Percentiles rank a stretch among this genome's conserved stretches.
phyloP scores from a whole-genome alignment of 2,329 filamentous ascomycete species.

The Capronia americana region DNA sequence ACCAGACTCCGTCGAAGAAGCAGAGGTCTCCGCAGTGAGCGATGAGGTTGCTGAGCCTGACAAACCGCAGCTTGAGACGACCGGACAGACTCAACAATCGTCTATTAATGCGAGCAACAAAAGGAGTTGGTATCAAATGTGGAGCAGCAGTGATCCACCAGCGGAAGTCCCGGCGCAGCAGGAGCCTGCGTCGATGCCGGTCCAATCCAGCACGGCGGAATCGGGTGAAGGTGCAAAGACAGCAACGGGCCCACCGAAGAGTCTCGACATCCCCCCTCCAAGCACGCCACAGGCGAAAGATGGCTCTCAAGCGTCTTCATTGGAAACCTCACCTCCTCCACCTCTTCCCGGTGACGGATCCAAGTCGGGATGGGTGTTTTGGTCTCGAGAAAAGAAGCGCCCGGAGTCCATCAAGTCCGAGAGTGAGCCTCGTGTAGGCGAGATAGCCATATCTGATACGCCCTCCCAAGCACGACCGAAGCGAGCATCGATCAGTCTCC shows the following conservation, averaged over 20 bases:
- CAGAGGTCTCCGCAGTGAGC: not conserved
- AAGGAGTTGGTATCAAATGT: conserved; percentile 55
- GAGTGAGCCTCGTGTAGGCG: conserved; percentile 35
- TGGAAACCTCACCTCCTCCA: conserved; percentile 37
- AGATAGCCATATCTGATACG: conserved; percentile 40
- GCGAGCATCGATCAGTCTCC: conserved; percentile 41
- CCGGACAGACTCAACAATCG: conserved; percentile 30
- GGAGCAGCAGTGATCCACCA: conserved; percentile 43
- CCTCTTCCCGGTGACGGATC: conserved; percentile 32
- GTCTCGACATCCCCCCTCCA: conserved; percentile 27
- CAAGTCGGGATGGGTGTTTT: conserved; percentile 41
- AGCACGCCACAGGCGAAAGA: conserved; percentile 35
- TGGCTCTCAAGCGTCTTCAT: conserved; percentile 33
- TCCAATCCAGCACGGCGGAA: not conserved
- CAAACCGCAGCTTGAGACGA: conserved; percentile 36
- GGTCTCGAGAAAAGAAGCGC: conserved; percentile 40
- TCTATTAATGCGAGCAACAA: conserved; percentile 40
- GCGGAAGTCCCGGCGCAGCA: conserved; percentile 6
- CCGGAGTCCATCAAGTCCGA: conserved; percentile 22
- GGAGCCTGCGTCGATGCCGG: not conserved
- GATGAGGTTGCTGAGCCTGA: conserved; percentile 20
- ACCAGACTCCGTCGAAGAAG: not conserved
- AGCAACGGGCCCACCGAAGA: conserved; percentile 29
- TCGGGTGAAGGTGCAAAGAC: not conserved
- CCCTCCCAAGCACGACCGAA: conserved; percentile 39